These are phyloP conservation scores for Austroboletus eburneus DNA, from an alignment of 768 basidiomycete genomes.

Conservation along the genomic window DNA sequence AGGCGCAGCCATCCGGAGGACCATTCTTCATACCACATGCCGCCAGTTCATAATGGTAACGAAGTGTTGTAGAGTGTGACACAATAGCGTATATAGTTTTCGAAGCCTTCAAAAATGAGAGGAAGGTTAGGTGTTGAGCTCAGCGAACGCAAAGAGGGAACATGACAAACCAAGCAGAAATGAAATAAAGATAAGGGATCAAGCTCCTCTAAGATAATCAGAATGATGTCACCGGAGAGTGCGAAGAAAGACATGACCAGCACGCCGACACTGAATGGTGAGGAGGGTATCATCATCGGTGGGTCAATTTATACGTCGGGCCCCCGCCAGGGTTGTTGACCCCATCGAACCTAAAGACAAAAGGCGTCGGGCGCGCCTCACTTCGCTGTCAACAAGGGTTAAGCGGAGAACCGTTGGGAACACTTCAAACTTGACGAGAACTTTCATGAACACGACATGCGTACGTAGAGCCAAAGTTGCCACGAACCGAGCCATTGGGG, in stretches of 20 bases:
- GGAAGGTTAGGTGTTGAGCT: slow-evolving; percentile 1
- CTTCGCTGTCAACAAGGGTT: slow-evolving; percentile 28
- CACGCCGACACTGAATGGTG: slow-evolving; percentile 27
- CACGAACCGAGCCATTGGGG: slow-evolving; percentile 19
- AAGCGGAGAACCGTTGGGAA: slow-evolving; percentile 29
- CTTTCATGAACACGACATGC: slow-evolving; percentile 22
- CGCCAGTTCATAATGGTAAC: slow-evolving; percentile 31
- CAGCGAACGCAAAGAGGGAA: neutral
- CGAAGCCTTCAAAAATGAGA: slow-evolving; percentile 24
- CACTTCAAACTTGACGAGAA: slow-evolving; percentile 24
- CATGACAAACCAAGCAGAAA: slow-evolving; percentile 26
- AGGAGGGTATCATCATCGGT: slow-evolving; percentile 5
- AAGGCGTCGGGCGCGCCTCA: slow-evolving; percentile 30
- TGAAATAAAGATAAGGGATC: slow-evolving; percentile 31
- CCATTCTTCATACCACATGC: slow-evolving; percentile 30
- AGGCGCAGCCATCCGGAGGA: slow-evolving; percentile 13
- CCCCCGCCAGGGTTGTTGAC: slow-evolving; percentile 18
- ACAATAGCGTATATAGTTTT: slow-evolving; percentile 18
- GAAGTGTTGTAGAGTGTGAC: slow-evolving; percentile 24
- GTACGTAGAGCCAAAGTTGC: slow-evolving; percentile 24
- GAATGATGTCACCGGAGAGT: slow-evolving; percentile 28
- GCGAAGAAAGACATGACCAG: slow-evolving; percentile 34
- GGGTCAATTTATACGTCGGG: slow-evolving; percentile 30
- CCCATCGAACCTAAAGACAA: slow-evolving; percentile 30
- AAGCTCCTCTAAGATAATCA: slow-evolving; percentile 32